Evolutionary conservation across 73 alveolate genomes (phyloP).

Genomic region (Uronychia binucleata): DNA sequence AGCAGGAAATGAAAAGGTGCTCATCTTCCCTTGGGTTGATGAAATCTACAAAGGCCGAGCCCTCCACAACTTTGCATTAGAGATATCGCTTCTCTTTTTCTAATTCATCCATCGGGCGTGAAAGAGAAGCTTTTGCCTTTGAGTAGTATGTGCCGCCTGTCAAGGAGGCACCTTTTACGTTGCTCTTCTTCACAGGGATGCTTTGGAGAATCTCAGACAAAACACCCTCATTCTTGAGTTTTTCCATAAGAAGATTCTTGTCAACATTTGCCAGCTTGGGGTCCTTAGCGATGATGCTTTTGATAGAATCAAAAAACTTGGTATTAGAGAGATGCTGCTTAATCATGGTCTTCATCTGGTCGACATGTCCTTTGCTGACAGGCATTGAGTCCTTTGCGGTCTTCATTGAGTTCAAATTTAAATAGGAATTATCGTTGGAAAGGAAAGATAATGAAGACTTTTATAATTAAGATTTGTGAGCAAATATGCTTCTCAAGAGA

Average conservation of each 20-base stretch:
- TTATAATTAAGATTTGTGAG: background rate
- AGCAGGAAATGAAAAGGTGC: constrained; percentile 17
- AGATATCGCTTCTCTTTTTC: constrained; percentile 54
- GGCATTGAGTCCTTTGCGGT: constrained; percentile 18
- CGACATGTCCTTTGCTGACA: constrained; percentile 26
- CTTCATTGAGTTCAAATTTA: constrained; percentile 15
- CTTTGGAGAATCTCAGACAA: constrained; percentile 46
- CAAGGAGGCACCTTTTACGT: constrained; percentile 7
- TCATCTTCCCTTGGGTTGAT: constrained; percentile 49
- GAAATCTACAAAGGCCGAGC: constrained; percentile 70
- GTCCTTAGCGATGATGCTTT: constrained; percentile 57
- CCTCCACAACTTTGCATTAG: constrained; percentile 33
- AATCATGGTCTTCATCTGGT: constrained; percentile 49
- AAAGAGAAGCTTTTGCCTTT: background rate
- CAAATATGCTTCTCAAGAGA: constrained; percentile 2
- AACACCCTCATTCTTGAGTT: constrained; percentile 60
- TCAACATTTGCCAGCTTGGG: constrained; percentile 41
- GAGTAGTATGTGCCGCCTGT: background rate
- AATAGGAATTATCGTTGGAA: background rate
- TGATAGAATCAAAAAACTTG: constrained; percentile 64
- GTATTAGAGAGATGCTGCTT: constrained; percentile 63
- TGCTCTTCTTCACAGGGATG: constrained; percentile 29
- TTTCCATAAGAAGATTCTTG: constrained; percentile 47
- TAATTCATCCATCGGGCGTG: background rate
- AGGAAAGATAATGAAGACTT: background rate